phyloP scores from a whole-genome alignment of 2,329 filamentous ascomycete genomes.

The Emericellopsis cladophorae region DNA sequence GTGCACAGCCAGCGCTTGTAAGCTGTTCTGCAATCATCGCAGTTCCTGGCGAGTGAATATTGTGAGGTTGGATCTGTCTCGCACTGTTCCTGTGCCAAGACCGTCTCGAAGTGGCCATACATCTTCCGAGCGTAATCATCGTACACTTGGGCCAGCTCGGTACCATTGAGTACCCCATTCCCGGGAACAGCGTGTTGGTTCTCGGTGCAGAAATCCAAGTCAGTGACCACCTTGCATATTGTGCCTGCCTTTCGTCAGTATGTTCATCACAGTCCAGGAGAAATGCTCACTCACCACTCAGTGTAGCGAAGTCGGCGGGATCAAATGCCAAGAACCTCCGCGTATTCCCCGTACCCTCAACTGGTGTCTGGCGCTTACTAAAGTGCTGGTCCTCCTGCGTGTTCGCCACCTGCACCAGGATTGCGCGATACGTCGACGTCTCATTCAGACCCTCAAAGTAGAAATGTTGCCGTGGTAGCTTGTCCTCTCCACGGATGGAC shows the following conservation, averaged over 20 bases:
- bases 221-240: constrained; percentile 76
- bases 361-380: not conserved
- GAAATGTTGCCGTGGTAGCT: constrained; percentile 75
- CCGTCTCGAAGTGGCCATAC: constrained; percentile 70
- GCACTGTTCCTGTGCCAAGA: constrained; percentile 74
- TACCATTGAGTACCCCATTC: constrained; percentile 52
- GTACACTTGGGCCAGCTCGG: constrained; percentile 58
- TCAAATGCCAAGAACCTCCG: constrained; percentile 45
- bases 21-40: constrained; percentile 60
- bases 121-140: constrained; percentile 58
- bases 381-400: not conserved
- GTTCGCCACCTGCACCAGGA: constrained; percentile 49
- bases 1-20: constrained; percentile 96
- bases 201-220: constrained; percentile 79
- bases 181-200: constrained; percentile 86
- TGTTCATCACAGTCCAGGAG: not conserved
- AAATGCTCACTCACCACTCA: constrained; percentile 44
- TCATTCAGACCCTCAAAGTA: constrained; percentile 64
- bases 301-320: constrained; percentile 63
- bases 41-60: constrained; percentile 72
- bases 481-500: constrained; percentile 53
- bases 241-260: constrained; percentile 34
- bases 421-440: constrained; percentile 59
- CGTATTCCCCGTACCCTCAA: constrained; percentile 15
- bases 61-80: constrained; percentile 58